Conservation (phyloP, 2,329 filamentous ascomycete species). For the Niveomyces coronatus region DNA sequence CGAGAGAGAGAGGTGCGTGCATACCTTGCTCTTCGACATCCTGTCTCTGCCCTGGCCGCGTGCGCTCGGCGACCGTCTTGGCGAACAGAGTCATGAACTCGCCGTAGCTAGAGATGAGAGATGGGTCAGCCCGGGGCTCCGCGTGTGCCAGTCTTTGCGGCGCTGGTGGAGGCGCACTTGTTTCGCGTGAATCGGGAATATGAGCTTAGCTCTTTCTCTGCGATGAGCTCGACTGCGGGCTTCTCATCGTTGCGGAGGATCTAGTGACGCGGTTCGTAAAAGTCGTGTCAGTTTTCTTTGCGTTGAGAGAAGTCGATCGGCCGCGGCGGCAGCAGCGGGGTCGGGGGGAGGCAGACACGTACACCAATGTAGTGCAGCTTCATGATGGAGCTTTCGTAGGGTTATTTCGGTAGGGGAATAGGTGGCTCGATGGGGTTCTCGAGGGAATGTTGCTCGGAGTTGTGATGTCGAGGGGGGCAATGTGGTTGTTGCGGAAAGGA, state of each 20-base stretch:
- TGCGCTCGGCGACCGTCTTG: constrained; percentile 81
- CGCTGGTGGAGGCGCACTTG: constrained; percentile 38
- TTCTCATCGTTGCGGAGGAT: constrained; percentile 71
- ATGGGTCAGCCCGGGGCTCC: constrained; percentile 11
- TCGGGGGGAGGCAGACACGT: constrained; percentile 27
- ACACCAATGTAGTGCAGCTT: constrained; percentile 85
- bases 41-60: constrained; percentile 68
- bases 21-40: constrained; percentile 73
- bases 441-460: too few relatives aligned
- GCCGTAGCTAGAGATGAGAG: constrained; percentile 28
- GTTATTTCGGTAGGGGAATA: constrained; percentile 2
- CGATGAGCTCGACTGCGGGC: constrained; percentile 65
- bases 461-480: too few relatives aligned
- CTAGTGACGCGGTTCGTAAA: constrained; percentile 38
- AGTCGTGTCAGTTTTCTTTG: constrained; percentile 10
- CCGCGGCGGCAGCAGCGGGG: constrained; percentile 17
- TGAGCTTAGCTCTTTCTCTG: constrained; percentile 65
- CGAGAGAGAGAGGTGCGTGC: constrained; percentile 11
- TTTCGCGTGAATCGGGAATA: constrained; percentile 72
- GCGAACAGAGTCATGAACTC: constrained; percentile 76
- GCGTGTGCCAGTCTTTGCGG: background rate
- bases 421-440: too few relatives aligned
- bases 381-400: constrained; percentile 41
- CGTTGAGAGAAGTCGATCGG: constrained; percentile 7
- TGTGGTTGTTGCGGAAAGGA: too few relatives aligned